Percentiles rank a stretch among this genome's conserved stretches.
phyloP scores from a whole-genome alignment of 2,329 filamentous ascomycete species.

The Fusarium sororula region DNA sequence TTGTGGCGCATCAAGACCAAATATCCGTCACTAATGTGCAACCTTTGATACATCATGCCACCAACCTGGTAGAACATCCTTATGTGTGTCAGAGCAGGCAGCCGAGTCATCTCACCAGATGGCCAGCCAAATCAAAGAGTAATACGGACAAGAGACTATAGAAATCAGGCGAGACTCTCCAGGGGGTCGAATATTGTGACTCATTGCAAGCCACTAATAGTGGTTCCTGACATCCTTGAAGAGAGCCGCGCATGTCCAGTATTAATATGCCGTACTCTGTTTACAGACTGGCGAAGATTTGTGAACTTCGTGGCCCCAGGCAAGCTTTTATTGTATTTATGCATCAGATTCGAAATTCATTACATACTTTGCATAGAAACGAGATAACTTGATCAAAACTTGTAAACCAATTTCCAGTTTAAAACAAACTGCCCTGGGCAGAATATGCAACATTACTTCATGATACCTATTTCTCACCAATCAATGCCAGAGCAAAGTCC shows the following conservation, averaged over 20 bases:
- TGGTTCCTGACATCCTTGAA: background rate
- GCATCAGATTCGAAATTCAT: background rate
- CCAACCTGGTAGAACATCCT: background rate
- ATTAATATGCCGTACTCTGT: too few species aligned
- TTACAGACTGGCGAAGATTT: background rate
- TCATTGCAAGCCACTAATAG: background rate
- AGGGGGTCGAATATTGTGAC: background rate
- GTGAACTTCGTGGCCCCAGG: rapidly evolving
- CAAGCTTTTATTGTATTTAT: background rate
- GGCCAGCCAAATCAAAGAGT: too few species aligned
- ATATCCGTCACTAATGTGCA: background rate
- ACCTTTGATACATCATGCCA: background rate
- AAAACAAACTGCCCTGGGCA: rapidly evolving
- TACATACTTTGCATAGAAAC: background rate
- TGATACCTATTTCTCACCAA: slow-evolving; percentile 39
- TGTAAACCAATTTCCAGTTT: too few species aligned
- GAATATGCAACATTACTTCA: rapidly evolving
- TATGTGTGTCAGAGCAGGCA: background rate
- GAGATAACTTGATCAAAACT: too few species aligned
- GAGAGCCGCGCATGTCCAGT: background rate
- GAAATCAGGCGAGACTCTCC: background rate
- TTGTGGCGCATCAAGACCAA: background rate
- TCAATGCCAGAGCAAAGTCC: slow-evolving; percentile 42
- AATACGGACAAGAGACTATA: background rate
- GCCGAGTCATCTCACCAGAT: background rate